Evolutionary conservation across 176 grass and related monocot genomes (phyloP).

Genomic region (Avena atlantica): DNA sequence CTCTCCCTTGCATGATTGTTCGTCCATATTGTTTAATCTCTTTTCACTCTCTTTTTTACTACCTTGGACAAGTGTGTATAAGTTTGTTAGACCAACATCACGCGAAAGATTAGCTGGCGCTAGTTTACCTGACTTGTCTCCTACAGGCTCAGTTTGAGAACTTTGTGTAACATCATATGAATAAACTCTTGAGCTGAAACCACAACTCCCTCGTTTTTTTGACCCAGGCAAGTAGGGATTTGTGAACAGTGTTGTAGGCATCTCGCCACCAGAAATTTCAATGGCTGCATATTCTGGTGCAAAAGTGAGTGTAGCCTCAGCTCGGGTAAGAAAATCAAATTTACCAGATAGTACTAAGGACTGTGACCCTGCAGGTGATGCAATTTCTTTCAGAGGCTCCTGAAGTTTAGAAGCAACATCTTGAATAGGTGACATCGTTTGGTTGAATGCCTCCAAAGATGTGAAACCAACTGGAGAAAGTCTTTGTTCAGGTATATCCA

Average conservation of each 20-base stretch:
- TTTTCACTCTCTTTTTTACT: conserved; percentile 63
- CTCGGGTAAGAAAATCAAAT: conserved; percentile 82
- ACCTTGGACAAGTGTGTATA: conserved; percentile 84
- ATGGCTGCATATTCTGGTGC: conserved; percentile 96
- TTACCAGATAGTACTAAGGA: conserved; percentile 58
- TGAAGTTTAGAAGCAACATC: conserved; percentile 63
- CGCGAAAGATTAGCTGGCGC: conserved; percentile 44
- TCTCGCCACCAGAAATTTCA: conserved; percentile 53
- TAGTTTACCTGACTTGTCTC: conserved; percentile 67
- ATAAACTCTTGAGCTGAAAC: conserved; percentile 82
- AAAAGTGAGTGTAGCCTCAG: conserved; percentile 94
- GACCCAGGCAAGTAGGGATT: conserved; percentile 81
- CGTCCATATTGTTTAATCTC: conserved; percentile 46
- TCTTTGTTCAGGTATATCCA: conserved; percentile 80
- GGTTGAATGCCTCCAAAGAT: conserved; percentile 84
- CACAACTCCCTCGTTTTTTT: conserved; percentile 70
- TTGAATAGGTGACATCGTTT: conserved; percentile 57
- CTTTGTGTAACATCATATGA: conserved; percentile 69
- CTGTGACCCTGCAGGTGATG: conserved; percentile 44
- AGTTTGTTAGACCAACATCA: conserved; percentile 58
- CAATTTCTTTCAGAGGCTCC: conserved; percentile 66
- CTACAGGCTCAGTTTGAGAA: conserved; percentile 52
- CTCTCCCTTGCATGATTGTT: conserved; percentile 62
- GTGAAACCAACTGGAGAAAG: conserved; percentile 67
- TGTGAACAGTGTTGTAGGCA: conserved; percentile 58